These are phyloP conservation scores for Solanum chacoense DNA, from an alignment of 305 asterid genomes.

Conservation along the genomic window DNA sequence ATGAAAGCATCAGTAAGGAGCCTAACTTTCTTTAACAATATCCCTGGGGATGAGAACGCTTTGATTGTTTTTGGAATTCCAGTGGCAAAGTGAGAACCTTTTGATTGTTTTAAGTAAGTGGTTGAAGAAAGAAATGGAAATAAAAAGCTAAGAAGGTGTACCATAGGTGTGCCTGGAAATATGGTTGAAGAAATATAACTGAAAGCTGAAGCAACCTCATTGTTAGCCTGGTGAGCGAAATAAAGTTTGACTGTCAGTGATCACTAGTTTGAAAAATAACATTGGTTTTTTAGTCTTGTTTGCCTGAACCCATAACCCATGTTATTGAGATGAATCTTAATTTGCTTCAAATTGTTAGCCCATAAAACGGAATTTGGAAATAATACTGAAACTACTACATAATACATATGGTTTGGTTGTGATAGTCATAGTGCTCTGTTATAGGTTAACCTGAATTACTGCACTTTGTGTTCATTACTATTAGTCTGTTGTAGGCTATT, in stretches of 20 bases:
- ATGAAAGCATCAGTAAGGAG: not conserved
- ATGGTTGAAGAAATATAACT: not conserved
- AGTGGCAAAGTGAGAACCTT: not conserved
- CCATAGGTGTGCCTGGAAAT: not conserved
- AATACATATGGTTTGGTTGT: no score
- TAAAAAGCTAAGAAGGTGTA: not conserved
- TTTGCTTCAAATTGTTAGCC: not conserved
- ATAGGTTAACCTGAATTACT: no score
- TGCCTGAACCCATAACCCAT: not conserved
- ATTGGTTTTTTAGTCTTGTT: not conserved
- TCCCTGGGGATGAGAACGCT: not conserved
- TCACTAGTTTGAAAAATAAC: not conserved
- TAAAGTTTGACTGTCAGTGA: not conserved
- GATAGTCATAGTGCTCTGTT: no score
- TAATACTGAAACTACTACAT: no score
- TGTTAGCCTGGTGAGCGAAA: not conserved
- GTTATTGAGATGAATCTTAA: not conserved
- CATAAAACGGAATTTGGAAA: not conserved
- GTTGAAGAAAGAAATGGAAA: not conserved
- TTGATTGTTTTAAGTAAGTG: not conserved
- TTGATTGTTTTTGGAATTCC: not conserved
- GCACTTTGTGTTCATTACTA: no score
- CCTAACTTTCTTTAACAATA: not conserved
- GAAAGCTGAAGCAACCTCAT: not conserved
- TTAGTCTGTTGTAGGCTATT: no score